Evolutionary conservation across 108 stramenopile species (phyloP), one percentile per base, ranked within the genome.

Genomic region (Nitzschia sp.): DNA sequence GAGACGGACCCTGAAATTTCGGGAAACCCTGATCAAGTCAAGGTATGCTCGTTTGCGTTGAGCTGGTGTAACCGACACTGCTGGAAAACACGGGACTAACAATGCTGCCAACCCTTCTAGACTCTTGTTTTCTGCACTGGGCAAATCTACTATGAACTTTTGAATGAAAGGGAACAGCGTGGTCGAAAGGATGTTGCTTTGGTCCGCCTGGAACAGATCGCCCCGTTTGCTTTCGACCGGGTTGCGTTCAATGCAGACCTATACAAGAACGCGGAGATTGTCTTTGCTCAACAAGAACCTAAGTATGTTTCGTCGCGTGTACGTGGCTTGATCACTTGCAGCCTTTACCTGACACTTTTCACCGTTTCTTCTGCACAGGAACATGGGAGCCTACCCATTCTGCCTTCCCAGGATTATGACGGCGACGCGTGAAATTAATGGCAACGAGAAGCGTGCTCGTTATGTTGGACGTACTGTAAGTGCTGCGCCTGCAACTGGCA

Each of bases 111-210:
- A 18, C 4, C 15, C 3, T 32, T 58, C 6, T 36, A 87, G 86
- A 91, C 85, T 38, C 79, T 99, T 54, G 95, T 99, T 46, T 89
- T 98, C 70, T 98, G 97, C 75, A 79, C 92, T 29, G 99, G 99
- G 5, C 96, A 99, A 83, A 89, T 99, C 74, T 99, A 99, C 82
- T 99, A 98, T 76, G 98, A 99, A 68, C 87, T 99, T 2, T 77
- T 95, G 45, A 66, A 86, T 19, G 95, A 96, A 76, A 83, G 99
- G 31, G 91, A 95, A 74, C 88, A 84, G 68, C 79, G 66, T 28
- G 91, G 80, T 1, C 61, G 81, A 19, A 83, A 76, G 17, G 93
- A 99, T 83, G 94, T 98, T 31, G 98, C 98, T 47, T 83, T 99
- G 68, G 82, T 95, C 59, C 88, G 98, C 53, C 63, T 99, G 36